Percentiles rank a stretch among this genome's conserved stretches.
Evolutionary conservation across 1,284 basidiomycete genomes (phyloP).

Genomic region (Tilletia indica): DNA sequence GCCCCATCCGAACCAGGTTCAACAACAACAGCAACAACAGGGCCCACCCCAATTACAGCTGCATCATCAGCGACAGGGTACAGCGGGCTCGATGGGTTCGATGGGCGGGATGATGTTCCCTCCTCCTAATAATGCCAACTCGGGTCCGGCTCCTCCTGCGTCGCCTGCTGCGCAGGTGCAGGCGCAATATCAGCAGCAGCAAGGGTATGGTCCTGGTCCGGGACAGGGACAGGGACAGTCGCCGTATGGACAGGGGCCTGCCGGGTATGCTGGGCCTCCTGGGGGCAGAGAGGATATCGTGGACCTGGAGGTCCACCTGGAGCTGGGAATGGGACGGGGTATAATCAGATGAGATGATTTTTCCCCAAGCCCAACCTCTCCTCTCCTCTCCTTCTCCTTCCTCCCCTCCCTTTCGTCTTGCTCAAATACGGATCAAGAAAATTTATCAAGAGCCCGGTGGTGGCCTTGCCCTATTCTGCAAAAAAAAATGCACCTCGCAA

Average conservation of each 20-base stretch:
- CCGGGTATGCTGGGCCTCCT: neutral
- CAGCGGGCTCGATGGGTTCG: conserved; percentile 27
- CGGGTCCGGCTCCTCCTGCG: conserved; percentile 25
- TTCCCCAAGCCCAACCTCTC: neutral
- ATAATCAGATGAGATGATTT: neutral
- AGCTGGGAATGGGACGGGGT: neutral
- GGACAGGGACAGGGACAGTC: conserved; percentile 22
- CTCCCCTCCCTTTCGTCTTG: neutral
- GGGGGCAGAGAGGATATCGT: neutral
- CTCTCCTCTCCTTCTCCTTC: neutral
- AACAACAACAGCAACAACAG: neutral
- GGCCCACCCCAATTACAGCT: neutral
- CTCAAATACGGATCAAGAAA: too few species aligned
- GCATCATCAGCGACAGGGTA: conserved; percentile 24
- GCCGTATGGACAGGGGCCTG: conserved; percentile 21
- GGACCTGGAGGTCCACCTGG: too few species aligned
- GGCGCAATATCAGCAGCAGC: conserved; percentile 26
- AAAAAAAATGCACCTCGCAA: too few species aligned
- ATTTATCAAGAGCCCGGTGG: too few species aligned
- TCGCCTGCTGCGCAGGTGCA: conserved; percentile 28
- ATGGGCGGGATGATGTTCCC: conserved; percentile 25
- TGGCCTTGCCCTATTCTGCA: too few species aligned
- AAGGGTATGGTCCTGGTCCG: conserved; percentile 18
- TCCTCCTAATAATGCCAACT: conserved; percentile 24
- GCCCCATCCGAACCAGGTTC: too few species aligned